Percentiles rank a stretch among this genome's conserved stretches.
Evolutionary conservation across 2,329 filamentous ascomycete species (phyloP).

Genomic region (Cryphonectria radicalis): DNA sequence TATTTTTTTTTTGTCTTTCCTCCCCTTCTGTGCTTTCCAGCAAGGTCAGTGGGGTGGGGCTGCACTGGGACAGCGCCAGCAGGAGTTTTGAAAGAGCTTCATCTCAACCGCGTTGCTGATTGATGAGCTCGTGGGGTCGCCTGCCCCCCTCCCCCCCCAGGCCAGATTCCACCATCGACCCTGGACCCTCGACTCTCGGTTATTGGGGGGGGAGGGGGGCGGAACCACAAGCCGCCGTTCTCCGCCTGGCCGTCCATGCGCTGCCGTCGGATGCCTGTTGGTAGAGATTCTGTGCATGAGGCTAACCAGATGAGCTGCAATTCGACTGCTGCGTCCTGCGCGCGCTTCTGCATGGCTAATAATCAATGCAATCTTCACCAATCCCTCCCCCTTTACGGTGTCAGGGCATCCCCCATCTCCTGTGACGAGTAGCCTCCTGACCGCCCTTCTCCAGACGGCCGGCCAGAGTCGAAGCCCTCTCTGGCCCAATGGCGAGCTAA

Average conservation of each 20-base stretch:
- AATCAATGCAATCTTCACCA: not conserved
- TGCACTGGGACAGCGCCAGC: not conserved
- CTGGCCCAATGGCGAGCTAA: slow-evolving; percentile 5
- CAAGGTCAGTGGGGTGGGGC: not conserved
- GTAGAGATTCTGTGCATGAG: not conserved
- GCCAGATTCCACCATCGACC: not conserved
- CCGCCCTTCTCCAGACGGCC: slow-evolving; percentile 18
- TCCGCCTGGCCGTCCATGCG: slow-evolving; percentile 1
- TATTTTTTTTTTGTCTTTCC: not conserved
- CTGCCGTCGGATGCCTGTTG: slow-evolving; percentile 2
- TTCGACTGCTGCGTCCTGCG: slow-evolving; percentile 2
- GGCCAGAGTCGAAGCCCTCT: not conserved
- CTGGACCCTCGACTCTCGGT: slow-evolving; percentile 7
- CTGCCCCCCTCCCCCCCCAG: not conserved
- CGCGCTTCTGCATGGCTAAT: not conserved
- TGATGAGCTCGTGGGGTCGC: slow-evolving; percentile 16
- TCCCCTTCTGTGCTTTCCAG: not conserved
- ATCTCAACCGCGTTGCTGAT: slow-evolving; percentile 16
- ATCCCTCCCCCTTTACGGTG: not conserved
- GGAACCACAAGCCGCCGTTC: not conserved
- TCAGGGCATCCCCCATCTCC: not conserved
- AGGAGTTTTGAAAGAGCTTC: slow-evolving; percentile 2
- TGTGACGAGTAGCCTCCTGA: slow-evolving; percentile 8
- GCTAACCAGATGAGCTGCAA: slow-evolving; percentile 5
- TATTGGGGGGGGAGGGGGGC: slow-evolving; percentile 1